Base-by-base conservation (phyloP, 2,329 filamentous ascomycete genomes). In the Elsinoe batatas region DNA sequence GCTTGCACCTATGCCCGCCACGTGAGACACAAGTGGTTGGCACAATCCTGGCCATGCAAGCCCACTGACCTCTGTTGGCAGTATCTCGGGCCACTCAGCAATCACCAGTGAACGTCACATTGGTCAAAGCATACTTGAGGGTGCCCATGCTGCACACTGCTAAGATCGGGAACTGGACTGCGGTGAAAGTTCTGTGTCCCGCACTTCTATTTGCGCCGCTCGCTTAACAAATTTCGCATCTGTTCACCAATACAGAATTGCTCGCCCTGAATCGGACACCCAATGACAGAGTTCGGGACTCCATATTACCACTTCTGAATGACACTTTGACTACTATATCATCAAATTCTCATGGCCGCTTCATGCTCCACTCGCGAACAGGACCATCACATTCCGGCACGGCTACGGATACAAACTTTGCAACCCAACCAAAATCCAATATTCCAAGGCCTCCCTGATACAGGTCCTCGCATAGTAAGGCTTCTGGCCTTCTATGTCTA, bases 401-500 rank as follows among this genome's bases (percentile, higher is more conserved):
- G 11, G 17, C 44, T 18, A 18, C 8, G 26, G 13, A 22, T 7
- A 49, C 44, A 36, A 30, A 30, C 26, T 30, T 30, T 30, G 26
- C 26, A 7, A 30, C 26, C 26, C 7, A 8, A 30, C 26, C 26
- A 30, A 30, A 5, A 30, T 30, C 26, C 4, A 30, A 30, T 5
- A 30, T 11, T n/a, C 13, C 7, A 49, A 30, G 13, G 15, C 17
- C 33, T 49, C 26, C 26, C 20, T 12, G 18, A 26, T 12, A 12
- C 35, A n/a, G 15, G 33, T 15, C 44, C 20, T n/a, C 32, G 22
- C 35, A 37, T 51, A 44, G 40, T n/a, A 18, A 33, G 47, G 35
- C 47, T 51, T 26, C 47, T 51, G 32, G 47, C 18, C 47, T 51
- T 35, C 32, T 38, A 51, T 51, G 47, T 51, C 47, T 51, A 51